Evolutionary conservation across 176 grass and related monocot genomes (phyloP), one percentile per base, ranked within the genome.

Genomic region (Eremochloa ophiuroides): DNA sequence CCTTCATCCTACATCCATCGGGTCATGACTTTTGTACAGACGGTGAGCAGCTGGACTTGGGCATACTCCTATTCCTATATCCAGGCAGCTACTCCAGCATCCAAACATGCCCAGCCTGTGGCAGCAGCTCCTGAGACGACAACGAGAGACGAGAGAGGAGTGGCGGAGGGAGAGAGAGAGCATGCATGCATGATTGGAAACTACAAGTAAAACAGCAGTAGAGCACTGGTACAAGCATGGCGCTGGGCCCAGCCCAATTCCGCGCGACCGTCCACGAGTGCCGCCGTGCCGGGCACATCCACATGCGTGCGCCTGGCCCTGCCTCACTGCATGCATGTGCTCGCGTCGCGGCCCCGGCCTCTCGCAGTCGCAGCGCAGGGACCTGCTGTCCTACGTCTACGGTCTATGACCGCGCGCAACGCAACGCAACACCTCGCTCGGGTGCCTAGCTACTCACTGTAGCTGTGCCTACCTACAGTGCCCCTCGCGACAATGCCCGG

Each of bases 161-260:
- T 0, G 30, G 9, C 33, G 18, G 22, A 11, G 9, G 29, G 35
- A 25, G 63, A 18, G 35, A 6, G 15, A 30, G 27, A 13, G 8
- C 61, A n/a, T n/a, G n/a, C n/a, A n/a, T n/a, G n/a, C n/a, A 85
- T 71, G 67, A 85, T 80, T 86, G 80, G 27, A 26, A 41, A 71
- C 73, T 64, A 55, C 23, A 50, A 84, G 81, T 84, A 69, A 79
- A 73, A n/a, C n/a, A n/a, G n/a, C 75, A 74, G 62, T 42, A 42
- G 69, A 16, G 25, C 71, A 84, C 75, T 75, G 75, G 86, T 80
- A 40, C 48, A 84, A 70, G 62, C 81, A 80, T 16, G 50, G 81
- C 58, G 50, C 47, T n/a, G 76, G 81, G 40, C 28, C 80, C 78
- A 5, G 34, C 34, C 34, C 34, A 60, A 23, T 29, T 50, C 72